A percentile compares a stretch with the other conserved stretches of the same genome.
Evolutionary conservation across 2,329 filamentous ascomycete species (phyloP).

Genomic region (Sclerotinia subarctica): DNA sequence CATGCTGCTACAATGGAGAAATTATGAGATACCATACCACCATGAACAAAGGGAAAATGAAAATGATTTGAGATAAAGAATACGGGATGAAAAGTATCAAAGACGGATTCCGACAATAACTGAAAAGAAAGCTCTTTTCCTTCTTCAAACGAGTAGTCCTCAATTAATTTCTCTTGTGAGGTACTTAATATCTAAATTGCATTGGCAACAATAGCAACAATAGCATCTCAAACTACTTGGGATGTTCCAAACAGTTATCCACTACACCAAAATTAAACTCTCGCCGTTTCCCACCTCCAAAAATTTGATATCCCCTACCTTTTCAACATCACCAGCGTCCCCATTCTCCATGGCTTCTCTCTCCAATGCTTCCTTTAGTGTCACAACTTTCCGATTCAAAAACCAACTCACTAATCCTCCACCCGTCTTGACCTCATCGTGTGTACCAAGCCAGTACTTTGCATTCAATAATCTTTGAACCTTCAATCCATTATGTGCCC

Average conservation of each 20-base stretch:
- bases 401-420: slow-evolving; percentile 55
- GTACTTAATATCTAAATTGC: too few species aligned
- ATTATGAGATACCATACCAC: not conserved
- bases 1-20: not conserved
- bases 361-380: slow-evolving; percentile 44
- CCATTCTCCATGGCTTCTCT: slow-evolving; percentile 36
- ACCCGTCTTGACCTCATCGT: slow-evolving; percentile 61
- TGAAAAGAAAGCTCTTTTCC: not conserved
- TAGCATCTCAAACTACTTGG: not conserved
- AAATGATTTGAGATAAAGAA: not conserved
- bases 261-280: slow-evolving; percentile 29
- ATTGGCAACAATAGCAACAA: not conserved
- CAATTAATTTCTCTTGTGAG: not conserved
- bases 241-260: not conserved
- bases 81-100: not conserved
- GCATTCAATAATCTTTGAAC: slow-evolving; percentile 52
- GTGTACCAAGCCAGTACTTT: slow-evolving; percentile 63
- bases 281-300: slow-evolving; percentile 30
- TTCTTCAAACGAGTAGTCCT: not conserved
- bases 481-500: slow-evolving; percentile 58
- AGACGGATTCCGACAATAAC: not conserved
- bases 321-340: slow-evolving; percentile 20
- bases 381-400: slow-evolving; percentile 46
- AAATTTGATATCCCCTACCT: slow-evolving; percentile 26
- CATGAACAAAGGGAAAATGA: not conserved